A percentile compares a stretch with the other conserved stretches of the same genome.
phyloP scores from a whole-genome alignment of 768 basidiomycete species.

The Leucocoprinus sp. region DNA sequence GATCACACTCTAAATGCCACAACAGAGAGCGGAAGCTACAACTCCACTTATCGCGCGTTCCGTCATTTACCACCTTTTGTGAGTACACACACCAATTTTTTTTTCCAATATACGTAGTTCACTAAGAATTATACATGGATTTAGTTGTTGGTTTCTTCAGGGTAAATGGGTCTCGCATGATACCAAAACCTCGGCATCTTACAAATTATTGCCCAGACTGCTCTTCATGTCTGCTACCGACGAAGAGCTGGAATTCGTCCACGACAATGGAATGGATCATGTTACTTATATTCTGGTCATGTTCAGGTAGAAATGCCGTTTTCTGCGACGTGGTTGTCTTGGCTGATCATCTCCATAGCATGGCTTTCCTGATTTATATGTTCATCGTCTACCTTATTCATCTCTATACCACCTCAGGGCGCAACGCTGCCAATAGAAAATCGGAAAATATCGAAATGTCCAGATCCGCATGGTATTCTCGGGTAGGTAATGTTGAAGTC shows the following conservation, averaged over 20 bases:
- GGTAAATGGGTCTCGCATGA: constrained; percentile 32
- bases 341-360: constrained; percentile 26
- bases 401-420: constrained; percentile 56
- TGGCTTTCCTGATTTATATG: constrained; percentile 73
- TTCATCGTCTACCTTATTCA: constrained; percentile 64
- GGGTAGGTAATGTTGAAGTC: constrained; percentile 33
- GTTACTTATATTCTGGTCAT: constrained; percentile 85
- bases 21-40: constrained; percentile 19
- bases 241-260: constrained; percentile 70
- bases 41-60: constrained; percentile 51
- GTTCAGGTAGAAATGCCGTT: constrained; percentile 50
- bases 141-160: constrained; percentile 65
- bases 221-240: constrained; percentile 93
- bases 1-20: constrained; percentile 54
- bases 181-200: not conserved
- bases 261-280: constrained; percentile 77
- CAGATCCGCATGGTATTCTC: constrained; percentile 55
- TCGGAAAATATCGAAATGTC: constrained; percentile 16
- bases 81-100: constrained; percentile 24
- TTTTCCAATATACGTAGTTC: too few relatives aligned
- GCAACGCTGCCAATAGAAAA: constrained; percentile 32
- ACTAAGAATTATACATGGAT: constrained; percentile 7
- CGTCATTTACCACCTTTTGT: constrained; percentile 87
- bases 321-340: not conserved
- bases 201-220: constrained; percentile 33